Conservation (phyloP, 2,329 filamentous ascomycete genomes). For the Thyridium curvatum region DNA sequence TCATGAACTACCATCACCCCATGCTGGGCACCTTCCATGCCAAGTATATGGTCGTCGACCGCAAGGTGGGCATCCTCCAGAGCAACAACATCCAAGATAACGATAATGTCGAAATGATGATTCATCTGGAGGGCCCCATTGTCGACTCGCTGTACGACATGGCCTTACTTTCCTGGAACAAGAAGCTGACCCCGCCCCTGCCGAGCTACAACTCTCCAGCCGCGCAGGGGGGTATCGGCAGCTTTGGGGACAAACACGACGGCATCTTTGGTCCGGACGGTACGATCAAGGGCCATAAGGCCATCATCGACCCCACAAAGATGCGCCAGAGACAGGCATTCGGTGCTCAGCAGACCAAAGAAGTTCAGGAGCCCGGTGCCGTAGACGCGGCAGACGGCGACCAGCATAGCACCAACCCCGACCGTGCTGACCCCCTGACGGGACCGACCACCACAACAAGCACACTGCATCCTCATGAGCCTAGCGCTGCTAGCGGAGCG, state of each 20-base stretch:
- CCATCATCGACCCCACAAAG: conserved; percentile 18
- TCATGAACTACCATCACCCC: conserved; percentile 66
- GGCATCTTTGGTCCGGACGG: conserved; percentile 20
- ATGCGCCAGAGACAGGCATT: conserved; percentile 11
- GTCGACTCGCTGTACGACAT: conserved; percentile 73
- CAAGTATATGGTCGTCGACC: conserved; percentile 73
- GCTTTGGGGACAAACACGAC: conserved; percentile 16
- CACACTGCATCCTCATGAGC: conserved; percentile 9
- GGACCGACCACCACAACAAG: conserved; percentile 15
- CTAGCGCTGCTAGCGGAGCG: no score
- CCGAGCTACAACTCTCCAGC: conserved; percentile 49
- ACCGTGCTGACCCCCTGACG: conserved; percentile 9
- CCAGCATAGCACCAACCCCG: conserved; percentile 4
- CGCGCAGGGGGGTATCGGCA: conserved; percentile 18
- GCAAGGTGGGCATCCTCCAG: conserved; percentile 62
- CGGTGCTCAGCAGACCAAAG: conserved; percentile 3
- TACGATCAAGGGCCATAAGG: conserved; percentile 19
- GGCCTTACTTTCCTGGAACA: conserved; percentile 66
- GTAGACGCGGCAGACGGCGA: conserved; percentile 4
- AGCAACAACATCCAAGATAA: conserved; percentile 79
- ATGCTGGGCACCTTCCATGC: conserved; percentile 69
- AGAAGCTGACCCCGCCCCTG: conserved; percentile 51
- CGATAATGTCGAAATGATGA: conserved; percentile 77
- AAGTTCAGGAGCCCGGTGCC: conserved; percentile 6
- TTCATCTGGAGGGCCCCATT: conserved; percentile 68